Percentiles rank a stretch among this genome's conserved stretches.
These are phyloP conservation scores for Cladosporium sp. DNA, from an alignment of 2,329 filamentous ascomycete genomes.

Conservation along the genomic window DNA sequence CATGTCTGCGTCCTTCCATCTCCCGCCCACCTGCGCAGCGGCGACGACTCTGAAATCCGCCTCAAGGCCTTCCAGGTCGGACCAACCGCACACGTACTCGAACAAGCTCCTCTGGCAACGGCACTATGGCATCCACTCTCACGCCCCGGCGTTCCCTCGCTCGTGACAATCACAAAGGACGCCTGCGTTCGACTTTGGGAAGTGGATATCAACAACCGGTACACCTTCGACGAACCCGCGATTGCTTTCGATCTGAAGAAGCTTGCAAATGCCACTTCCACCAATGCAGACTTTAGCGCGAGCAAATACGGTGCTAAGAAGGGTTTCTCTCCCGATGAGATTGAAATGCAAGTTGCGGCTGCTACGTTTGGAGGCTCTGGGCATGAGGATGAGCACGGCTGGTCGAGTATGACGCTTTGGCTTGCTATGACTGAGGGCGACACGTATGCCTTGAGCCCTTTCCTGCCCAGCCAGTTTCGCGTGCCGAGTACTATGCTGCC, in stretches of 20 bases:
- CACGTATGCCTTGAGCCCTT: conserved; percentile 85
- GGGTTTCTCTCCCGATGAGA: conserved; percentile 79
- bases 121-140: conserved; percentile 91
- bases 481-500: conserved; percentile 67
- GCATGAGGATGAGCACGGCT: conserved; percentile 57
- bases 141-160: conserved; percentile 64
- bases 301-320: conserved; percentile 69
- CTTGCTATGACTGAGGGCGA: conserved; percentile 92
- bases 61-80: conserved; percentile 88
- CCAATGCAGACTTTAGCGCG: conserved; percentile 78
- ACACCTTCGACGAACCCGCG: conserved; percentile 79
- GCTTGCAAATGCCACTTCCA: conserved; percentile 74
- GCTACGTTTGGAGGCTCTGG: conserved; percentile 78
- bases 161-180: conserved; percentile 85
- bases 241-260: conserved; percentile 85
- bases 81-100: conserved; percentile 84
- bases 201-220: conserved; percentile 73
- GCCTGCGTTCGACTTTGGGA: conserved; percentile 90
- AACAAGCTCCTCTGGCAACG: conserved; percentile 73
- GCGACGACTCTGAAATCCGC: conserved; percentile 65
- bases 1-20: conserved; percentile 85
- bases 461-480: conserved; percentile 83
- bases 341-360: conserved; percentile 91
- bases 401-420: conserved; percentile 96
- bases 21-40: conserved; percentile 65